Conservation (phyloP, 2,329 filamentous ascomycete species). For the Penicillium sp. region DNA sequence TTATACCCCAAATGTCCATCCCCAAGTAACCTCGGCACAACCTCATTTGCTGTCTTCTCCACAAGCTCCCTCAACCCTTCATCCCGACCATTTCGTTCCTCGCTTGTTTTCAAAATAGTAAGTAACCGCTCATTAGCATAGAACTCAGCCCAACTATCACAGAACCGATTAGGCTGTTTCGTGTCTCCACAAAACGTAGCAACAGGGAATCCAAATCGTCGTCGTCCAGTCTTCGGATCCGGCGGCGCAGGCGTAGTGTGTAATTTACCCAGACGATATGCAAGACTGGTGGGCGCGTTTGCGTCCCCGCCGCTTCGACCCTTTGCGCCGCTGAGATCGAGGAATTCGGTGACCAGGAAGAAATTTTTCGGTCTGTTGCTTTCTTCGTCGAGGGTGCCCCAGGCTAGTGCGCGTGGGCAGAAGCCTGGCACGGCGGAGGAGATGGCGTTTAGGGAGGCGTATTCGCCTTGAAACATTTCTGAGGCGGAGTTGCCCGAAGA, state of each 20-base stretch:
- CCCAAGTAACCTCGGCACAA: slow-evolving; percentile 75
- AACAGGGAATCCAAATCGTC: slow-evolving; percentile 77
- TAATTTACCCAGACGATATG: slow-evolving; percentile 72
- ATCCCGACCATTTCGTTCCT: slow-evolving; percentile 64
- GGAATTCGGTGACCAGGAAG: slow-evolving; percentile 72
- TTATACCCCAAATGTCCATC: slow-evolving; percentile 60
- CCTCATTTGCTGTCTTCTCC: slow-evolving; percentile 59
- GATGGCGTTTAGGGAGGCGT: slow-evolving; percentile 79
- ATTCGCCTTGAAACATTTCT: slow-evolving; percentile 63
- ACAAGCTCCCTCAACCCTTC: slow-evolving; percentile 61
- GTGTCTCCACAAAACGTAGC: slow-evolving; percentile 85
- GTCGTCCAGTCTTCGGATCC: slow-evolving; percentile 34
- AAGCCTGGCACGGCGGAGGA: slow-evolving; percentile 68
- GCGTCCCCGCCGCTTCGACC: slow-evolving; percentile 51
- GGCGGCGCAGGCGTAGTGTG: slow-evolving; percentile 71
- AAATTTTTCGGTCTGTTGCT: slow-evolving; percentile 40
- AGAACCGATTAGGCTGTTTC: slow-evolving; percentile 73
- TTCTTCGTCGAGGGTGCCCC: slow-evolving; percentile 57
- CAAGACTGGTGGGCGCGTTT: slow-evolving; percentile 52
- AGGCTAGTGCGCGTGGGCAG: slow-evolving; percentile 71
- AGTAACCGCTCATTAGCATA: slow-evolving; percentile 74
- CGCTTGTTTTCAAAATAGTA: slow-evolving; percentile 59
- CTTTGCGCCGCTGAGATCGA: slow-evolving; percentile 57
- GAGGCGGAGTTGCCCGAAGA: slow-evolving; percentile 31
- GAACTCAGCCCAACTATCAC: slow-evolving; percentile 76